Percentiles rank a stretch among this genome's conserved stretches.
Conservation (phyloP, 345 rosid species). For the Kandelia obovata region DNA sequence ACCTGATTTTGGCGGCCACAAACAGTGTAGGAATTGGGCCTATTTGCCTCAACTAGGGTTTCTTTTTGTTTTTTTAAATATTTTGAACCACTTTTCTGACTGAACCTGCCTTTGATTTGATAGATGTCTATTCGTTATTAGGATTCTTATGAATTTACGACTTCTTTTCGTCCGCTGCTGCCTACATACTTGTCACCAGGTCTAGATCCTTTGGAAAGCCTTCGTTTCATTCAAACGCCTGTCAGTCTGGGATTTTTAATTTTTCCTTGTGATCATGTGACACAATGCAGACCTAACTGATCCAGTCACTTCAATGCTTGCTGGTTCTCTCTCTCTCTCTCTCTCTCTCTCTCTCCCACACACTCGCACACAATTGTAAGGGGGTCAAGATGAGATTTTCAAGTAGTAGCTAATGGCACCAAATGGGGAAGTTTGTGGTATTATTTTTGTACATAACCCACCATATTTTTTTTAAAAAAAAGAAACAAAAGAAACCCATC, state of each 20-base stretch:
- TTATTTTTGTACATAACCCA: too few relatives aligned
- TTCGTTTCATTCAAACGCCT: slow-evolving; percentile 3
- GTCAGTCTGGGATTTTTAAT: slow-evolving; percentile 23
- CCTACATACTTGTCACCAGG: slow-evolving; percentile 9
- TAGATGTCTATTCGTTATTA: slow-evolving; percentile 30
- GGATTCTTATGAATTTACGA: slow-evolving; percentile 41
- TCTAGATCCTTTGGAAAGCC: slow-evolving; percentile 16
- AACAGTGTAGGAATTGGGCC: slow-evolving; percentile 10
- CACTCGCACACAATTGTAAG: neutral
- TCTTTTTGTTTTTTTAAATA: neutral
- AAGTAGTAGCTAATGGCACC: neutral
- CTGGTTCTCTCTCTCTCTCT: slow-evolving; percentile 17
- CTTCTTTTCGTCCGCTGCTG: slow-evolving; percentile 38
- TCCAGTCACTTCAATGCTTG: slow-evolving; percentile 43
- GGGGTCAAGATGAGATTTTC: neutral
- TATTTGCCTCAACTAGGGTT: slow-evolving; percentile 9
- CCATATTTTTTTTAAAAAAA: too few relatives aligned
- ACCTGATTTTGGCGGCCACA: slow-evolving; percentile 39
- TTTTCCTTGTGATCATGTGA: slow-evolving; percentile 13
- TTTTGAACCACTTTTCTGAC: slow-evolving; percentile 15
- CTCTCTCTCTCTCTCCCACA: slow-evolving; percentile 8
- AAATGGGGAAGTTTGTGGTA: too few relatives aligned
- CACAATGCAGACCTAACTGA: slow-evolving; percentile 28
- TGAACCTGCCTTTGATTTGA: slow-evolving; percentile 37
- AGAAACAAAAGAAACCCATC: neutral